Evolutionary conservation across 116 monocot species (phyloP), one percentile per base, ranked within the genome.

Genomic region (Zostera marina): DNA sequence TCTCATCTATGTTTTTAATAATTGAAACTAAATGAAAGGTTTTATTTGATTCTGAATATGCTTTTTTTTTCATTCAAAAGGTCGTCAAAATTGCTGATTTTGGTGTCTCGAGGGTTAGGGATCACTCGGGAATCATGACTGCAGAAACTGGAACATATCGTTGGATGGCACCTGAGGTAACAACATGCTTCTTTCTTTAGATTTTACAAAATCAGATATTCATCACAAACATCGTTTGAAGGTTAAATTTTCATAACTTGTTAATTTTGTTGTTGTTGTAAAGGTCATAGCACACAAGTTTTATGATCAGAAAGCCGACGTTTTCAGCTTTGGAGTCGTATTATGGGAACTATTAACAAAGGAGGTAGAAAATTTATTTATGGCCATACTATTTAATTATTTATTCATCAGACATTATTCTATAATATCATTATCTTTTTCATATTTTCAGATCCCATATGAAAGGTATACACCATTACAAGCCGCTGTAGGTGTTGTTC

Each of bases 221-320:
- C n/a, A 56, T 56, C 15, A 13, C 56, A 56, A 14, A 55, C 8
- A 5, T 56, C 8, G 38, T 32, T 56, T n/a, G 56, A 56, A 38
- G 15, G 8, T 15, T 56, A 21, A 15, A 51, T 51, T 2, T 51
- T 16, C 20, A 19, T 8, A 9, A n/a, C 51, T 25, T n/a, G 8
- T 11, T 25, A 7, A 4, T 1, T 56, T 38, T 38, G 13, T 54
- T 48, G 4, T 63, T 66, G 43, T 60, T 38, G 14, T 66, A 14
- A 67, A 94, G 93, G 84, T 94, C 61, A 94, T 94, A 66, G 88
- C 84, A 68, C 93, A 94, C 74, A 94, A 84, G 61, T 74, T 76
- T 19, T 94, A 94, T 67, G 88, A 94, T 75, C 93, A 84, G 42
- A 94, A 88, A 60, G 93, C 88, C 69, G 93, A 94, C 77, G 84